phyloP scores from a whole-genome alignment of 176 grass and related monocot genomes.

The Juncus inflexus region DNA sequence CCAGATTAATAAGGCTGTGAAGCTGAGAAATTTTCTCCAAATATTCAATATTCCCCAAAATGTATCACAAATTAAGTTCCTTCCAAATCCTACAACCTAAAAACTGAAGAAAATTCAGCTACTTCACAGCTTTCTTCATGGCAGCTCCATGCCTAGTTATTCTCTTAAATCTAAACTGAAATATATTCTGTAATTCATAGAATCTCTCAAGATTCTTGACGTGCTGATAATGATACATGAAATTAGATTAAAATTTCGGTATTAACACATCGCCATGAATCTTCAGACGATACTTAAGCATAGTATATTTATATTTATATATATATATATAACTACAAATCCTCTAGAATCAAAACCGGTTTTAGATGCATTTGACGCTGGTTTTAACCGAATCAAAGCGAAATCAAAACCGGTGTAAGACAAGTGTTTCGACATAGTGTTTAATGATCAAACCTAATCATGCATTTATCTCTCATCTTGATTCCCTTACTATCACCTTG shows the following conservation, averaged over 20 bases:
- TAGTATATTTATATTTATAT: no score
- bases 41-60: not conserved
- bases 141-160: not conserved
- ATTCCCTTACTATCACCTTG: not conserved
- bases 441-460: conserved; percentile 48
- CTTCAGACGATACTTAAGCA: no score
- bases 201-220: no score
- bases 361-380: no score
- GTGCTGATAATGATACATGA: no score
- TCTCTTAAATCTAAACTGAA: not conserved
- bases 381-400: not conserved
- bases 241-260: no score
- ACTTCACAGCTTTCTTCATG: conserved; percentile 55
- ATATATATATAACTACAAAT: no score
- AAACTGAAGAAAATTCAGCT: conserved; percentile 86
- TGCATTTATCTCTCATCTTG: conserved; percentile 16
- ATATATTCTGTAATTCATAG: no score
- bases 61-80: not conserved
- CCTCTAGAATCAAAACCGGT: no score
- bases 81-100: not conserved
- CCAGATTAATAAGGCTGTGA: conserved; percentile 48
- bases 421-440: not conserved
- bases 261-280: no score
- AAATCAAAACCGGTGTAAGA: not conserved
- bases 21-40: conserved; percentile 84